Conservation (phyloP, 2,329 filamentous ascomycete genomes). For the Pestalotiopsis sp. region DNA sequence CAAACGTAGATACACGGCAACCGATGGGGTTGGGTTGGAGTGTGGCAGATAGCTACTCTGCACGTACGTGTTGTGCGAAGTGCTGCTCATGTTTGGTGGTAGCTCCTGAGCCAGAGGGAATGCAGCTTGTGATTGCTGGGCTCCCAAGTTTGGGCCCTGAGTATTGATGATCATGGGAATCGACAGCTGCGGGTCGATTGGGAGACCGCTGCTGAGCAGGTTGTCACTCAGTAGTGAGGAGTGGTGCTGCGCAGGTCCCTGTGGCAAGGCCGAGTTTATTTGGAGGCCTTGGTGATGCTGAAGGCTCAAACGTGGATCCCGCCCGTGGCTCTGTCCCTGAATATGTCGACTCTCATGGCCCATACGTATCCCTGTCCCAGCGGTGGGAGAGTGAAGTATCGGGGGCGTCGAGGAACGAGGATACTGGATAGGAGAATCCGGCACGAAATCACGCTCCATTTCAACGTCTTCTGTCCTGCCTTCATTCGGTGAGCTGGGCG, state of each 20-base stretch:
- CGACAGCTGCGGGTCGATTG: constrained; percentile 60
- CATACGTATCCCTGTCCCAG: background rate
- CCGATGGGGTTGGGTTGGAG: constrained; percentile 26
- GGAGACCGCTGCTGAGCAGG: constrained; percentile 26
- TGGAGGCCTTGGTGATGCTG: constrained; percentile 1
- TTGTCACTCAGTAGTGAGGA: constrained; percentile 10
- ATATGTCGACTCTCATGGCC: background rate
- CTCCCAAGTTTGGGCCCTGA: constrained; percentile 12
- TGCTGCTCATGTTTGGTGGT: constrained; percentile 9
- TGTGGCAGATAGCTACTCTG: constrained; percentile 28
- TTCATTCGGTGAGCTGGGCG: background rate
- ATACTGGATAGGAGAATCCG: background rate
- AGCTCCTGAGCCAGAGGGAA: constrained; percentile 13
- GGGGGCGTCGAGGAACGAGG: background rate
- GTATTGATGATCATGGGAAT: constrained; percentile 54
- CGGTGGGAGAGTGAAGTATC: background rate
- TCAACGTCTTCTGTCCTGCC: background rate
- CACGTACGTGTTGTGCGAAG: constrained; percentile 22
- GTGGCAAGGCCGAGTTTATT: background rate
- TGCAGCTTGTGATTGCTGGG: constrained; percentile 14
- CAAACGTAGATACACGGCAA: constrained; percentile 70
- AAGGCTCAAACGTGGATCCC: background rate
- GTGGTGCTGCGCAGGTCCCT: constrained; percentile 16
- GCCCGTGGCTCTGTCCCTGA: background rate
- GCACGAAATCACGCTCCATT: background rate